Evolutionary conservation across 257 asterid species (phyloP), one percentile per base, ranked within the genome.

Genomic region (Solanum pimpinellifolium): DNA sequence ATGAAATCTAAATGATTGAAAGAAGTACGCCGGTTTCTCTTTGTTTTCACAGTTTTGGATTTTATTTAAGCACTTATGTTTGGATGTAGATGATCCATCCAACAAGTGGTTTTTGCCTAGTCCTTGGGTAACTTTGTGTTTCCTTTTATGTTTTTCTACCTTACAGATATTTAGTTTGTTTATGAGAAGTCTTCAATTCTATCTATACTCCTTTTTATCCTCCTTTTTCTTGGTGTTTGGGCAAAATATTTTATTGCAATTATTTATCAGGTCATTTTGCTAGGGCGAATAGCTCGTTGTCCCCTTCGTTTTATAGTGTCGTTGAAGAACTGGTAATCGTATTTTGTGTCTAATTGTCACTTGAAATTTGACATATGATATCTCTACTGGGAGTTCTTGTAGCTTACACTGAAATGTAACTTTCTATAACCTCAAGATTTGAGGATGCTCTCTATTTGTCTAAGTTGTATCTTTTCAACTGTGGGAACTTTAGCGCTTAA

Each of bases 11-110:
- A 46, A 27, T 49, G 27, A 27, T 9, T 5, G 85, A 20, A 49
- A 16, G 69, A 82, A 46, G 46, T 42, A 46, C 2, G 46, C 59
- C 33, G 46, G 70, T 15, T 11, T 49, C 46, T 82, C 46, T 29
- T 25, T 82, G 44, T 47, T 56, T 82, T 27, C 69, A 29, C 87
- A 86, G 60, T 89, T 91, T 92, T 92, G 93, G 87, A 41, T 75
- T 39, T 75, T 75, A 23, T 75, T 75, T 75, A 23, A 41, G 78
- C 83, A 41, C 23, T 29, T 31, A 85, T 88, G 35, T 82, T 82
- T 78, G 60, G 85, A 41, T 77, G 60, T 85, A 88, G 85, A 59
- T 77, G 85, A 59, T 74, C 75, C 86, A 49, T 88, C 86, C 46
- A 87, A 69, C 89, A 73, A 82, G 85, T 46, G 87, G 47, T 89